Conservation (phyloP, 139 green algal genomes). For the Yamagishiella unicocca region DNA sequence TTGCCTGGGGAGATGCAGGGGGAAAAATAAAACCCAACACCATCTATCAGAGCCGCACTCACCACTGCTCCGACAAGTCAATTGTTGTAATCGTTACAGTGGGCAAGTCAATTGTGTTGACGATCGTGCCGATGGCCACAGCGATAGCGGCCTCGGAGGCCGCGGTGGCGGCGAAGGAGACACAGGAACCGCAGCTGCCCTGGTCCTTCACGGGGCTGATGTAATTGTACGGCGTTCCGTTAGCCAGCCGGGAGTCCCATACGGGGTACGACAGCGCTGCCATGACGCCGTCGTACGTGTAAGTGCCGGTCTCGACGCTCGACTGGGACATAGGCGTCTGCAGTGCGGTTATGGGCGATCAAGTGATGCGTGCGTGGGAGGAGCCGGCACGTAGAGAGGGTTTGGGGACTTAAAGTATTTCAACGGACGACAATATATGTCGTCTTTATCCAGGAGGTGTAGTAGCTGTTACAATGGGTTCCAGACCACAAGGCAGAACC, state of each 20-base stretch:
- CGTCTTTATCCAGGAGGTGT: neutral
- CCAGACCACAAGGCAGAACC: no score
- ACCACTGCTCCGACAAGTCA: conserved; percentile 28
- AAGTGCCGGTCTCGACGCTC: neutral
- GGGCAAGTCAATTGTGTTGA: no score
- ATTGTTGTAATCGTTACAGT: no score
- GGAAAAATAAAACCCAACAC: neutral
- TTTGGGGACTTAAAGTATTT: neutral
- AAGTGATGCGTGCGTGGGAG: neutral
- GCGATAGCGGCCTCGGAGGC: neutral
- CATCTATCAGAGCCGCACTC: neutral
- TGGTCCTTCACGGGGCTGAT: conserved; percentile 75
- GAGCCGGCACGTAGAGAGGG: neutral
- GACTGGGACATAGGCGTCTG: conserved; percentile 20
- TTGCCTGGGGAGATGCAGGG: neutral
- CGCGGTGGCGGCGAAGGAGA: conserved; percentile 61
- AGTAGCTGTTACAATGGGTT: neutral
- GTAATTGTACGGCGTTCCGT: neutral
- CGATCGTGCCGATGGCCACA: neutral
- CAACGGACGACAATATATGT: neutral
- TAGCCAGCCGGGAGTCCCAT: conserved; percentile 7
- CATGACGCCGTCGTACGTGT: neutral
- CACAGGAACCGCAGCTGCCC: conserved; percentile 72
- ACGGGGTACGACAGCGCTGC: neutral
- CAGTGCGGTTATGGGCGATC: neutral